Evolutionary conservation across 202 grass and related monocot species (phyloP).

Genomic region (Hordeum pubiflorum): DNA sequence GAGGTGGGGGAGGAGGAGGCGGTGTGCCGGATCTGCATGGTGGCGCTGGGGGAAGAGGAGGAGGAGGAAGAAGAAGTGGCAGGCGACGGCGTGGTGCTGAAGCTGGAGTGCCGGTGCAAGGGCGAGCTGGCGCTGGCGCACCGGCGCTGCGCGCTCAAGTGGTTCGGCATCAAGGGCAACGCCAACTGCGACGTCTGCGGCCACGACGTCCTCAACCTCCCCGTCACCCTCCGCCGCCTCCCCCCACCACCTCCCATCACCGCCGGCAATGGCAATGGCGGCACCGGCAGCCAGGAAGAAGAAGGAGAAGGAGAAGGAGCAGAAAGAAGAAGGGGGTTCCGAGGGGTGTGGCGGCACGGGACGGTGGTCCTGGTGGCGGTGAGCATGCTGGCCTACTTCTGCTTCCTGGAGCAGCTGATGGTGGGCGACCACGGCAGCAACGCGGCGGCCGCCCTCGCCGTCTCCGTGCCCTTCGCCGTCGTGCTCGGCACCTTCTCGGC

Average conservation of each 20-base stretch:
- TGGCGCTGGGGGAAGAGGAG: constrained; percentile 42
- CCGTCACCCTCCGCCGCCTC: constrained; percentile 62
- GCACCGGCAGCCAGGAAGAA: neutral
- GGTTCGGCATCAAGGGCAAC: constrained; percentile 91
- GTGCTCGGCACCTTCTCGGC: constrained; percentile 82
- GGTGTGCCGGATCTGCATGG: constrained; percentile 88
- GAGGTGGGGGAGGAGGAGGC: constrained; percentile 67
- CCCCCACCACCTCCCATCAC: neutral
- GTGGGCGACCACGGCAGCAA: constrained; percentile 47
- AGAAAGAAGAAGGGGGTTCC: neutral
- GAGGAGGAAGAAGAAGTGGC: constrained; percentile 21
- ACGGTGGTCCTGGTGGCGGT: constrained; percentile 60
- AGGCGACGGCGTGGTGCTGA: constrained; percentile 27
- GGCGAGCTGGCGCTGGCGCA: constrained; percentile 85
- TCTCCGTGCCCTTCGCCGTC: constrained; percentile 75
- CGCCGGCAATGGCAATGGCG: too few species aligned
- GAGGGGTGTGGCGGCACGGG: constrained; percentile 40
- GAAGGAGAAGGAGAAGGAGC: neutral
- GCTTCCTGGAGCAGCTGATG: constrained; percentile 90
- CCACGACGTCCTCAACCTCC: constrained; percentile 74
- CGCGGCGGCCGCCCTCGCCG: constrained; percentile 58
- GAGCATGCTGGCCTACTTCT: constrained; percentile 91
- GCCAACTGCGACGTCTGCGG: constrained; percentile 78
- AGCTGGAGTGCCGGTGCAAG: constrained; percentile 81
- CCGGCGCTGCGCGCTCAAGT: constrained; percentile 69